phyloP scores from a whole-genome alignment of 176 grass and related monocot species.

The Thinopyrum elongatum region DNA sequence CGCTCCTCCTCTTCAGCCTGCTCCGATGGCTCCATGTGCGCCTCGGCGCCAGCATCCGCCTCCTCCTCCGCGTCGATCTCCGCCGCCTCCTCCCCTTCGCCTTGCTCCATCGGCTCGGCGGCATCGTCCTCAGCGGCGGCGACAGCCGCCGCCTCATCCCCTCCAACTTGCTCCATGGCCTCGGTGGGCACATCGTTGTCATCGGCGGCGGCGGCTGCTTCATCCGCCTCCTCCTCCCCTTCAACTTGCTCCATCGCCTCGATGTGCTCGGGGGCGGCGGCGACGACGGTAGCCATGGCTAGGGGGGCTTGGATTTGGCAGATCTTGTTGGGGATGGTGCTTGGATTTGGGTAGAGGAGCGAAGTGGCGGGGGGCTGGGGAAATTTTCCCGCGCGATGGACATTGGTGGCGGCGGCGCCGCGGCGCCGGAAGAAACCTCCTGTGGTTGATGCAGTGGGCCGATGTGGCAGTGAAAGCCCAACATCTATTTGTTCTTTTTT shows the following conservation, averaged over 20 bases:
- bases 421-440: not conserved
- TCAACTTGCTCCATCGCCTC: constrained; percentile 14
- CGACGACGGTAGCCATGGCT: constrained; percentile 23
- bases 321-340: not conserved
- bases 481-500: not conserved
- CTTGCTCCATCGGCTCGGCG: not conserved
- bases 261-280: not conserved
- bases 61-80: not conserved
- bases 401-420: not conserved
- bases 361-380: constrained; percentile 17
- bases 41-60: not conserved
- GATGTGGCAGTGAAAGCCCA: not conserved
- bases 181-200: not conserved
- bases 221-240: not conserved
- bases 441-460: not conserved
- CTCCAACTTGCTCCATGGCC: not conserved
- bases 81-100: not conserved
- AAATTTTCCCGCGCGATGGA: constrained; percentile 32
- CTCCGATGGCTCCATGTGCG: not conserved
- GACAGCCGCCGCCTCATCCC: not conserved
- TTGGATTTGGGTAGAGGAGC: not conserved
- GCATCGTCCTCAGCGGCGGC: not conserved
- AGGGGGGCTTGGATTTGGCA: constrained; percentile 4
- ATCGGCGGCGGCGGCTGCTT: not conserved
- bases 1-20: not conserved